phyloP scores from a whole-genome alignment of 208 protist species.

The Vickermania spadyakhi region DNA sequence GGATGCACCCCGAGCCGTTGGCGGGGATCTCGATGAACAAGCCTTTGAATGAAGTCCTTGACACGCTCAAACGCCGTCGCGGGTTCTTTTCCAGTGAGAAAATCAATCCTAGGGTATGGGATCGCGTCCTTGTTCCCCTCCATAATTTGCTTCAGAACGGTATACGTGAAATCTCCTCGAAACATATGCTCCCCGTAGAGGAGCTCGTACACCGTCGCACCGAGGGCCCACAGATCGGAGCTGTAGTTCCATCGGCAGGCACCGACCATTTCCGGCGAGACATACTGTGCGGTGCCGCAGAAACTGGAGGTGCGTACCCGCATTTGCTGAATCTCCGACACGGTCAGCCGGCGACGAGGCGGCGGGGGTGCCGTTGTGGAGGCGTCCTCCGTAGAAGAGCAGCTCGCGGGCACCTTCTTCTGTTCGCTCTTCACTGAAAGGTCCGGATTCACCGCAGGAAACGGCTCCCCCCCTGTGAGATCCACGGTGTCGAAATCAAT shows the following conservation, averaged over 20 bases:
- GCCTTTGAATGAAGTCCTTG: constrained; percentile 51
- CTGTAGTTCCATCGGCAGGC: constrained; percentile 90
- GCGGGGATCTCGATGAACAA: constrained; percentile 56
- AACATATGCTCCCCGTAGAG: constrained; percentile 83
- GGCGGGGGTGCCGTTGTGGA: neutral
- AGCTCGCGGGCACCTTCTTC: neutral
- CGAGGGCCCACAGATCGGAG: constrained; percentile 92
- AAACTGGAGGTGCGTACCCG: constrained; percentile 71
- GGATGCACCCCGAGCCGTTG: constrained; percentile 60
- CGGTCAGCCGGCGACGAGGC: constrained; percentile 41
- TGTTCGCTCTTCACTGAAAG: constrained; percentile 3
- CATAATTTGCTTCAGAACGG: constrained; percentile 68
- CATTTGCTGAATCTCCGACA: constrained; percentile 80
- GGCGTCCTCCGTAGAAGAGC: neutral
- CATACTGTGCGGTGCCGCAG: constrained; percentile 91
- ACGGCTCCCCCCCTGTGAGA: constrained; percentile 11
- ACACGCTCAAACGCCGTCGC: constrained; percentile 32
- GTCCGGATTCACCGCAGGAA: constrained; percentile 27
- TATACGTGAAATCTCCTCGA: constrained; percentile 41
- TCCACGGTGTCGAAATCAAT: constrained; percentile 88
- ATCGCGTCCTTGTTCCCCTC: constrained; percentile 8
- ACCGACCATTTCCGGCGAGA: constrained; percentile 92
- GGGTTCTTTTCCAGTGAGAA: constrained; percentile 8
- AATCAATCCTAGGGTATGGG: constrained; percentile 39
- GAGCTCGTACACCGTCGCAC: constrained; percentile 91